Base-by-base conservation (phyloP, 1,139 yeast genomes). In the Arxiozyma bovina region DNA sequence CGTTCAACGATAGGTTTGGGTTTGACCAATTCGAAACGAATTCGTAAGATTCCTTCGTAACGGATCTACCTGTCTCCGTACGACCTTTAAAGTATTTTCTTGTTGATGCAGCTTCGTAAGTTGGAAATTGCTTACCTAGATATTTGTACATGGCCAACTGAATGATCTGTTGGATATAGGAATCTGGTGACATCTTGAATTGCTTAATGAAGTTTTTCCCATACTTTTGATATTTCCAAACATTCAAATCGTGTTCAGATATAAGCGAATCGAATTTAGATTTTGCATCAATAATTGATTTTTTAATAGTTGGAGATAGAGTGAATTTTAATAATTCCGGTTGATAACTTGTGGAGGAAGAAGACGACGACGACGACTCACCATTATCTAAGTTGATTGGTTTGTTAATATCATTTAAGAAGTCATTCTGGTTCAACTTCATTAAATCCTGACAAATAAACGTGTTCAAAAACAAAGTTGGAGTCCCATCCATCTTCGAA, bases 401-500 rank as follows among this genome's bases (percentile, higher is more conserved):
- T 22, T 27, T 42, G 30, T 27, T 48, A 50, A 60, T 54, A 12
- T 61, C 53, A n/a, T 54, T 48, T 9, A 61, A 55, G 77, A 78
- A 68, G 67, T 72, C 62, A 66, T 76, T 69, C 47, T 76, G 70
- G 60, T 76, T 70, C 59, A 76, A 62, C 63, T 82, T 78, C 60
- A 70, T 60, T 58, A 87, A 74, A 63, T 81, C 80, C 53, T 77
- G 77, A 61, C 83, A 77, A 51, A 91, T 78, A 67, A 78, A 83
- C 73, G 89, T 91, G 73, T 91, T 91, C 74, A 93, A 74, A 65
- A 91, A 84, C 64, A 88, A 83, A 43, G 96, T 93, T 65, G 97
- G 96, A 22, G 97, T 89, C 59, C 98, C 99, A 72, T 93, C 99
- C 98, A 93, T 93, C 77, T 82, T 87, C 41, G 97, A 89, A 75